Percentiles rank a stretch among this genome's conserved stretches.
Conservation (phyloP, 768 basidiomycete genomes). For the Suillus paluster region DNA sequence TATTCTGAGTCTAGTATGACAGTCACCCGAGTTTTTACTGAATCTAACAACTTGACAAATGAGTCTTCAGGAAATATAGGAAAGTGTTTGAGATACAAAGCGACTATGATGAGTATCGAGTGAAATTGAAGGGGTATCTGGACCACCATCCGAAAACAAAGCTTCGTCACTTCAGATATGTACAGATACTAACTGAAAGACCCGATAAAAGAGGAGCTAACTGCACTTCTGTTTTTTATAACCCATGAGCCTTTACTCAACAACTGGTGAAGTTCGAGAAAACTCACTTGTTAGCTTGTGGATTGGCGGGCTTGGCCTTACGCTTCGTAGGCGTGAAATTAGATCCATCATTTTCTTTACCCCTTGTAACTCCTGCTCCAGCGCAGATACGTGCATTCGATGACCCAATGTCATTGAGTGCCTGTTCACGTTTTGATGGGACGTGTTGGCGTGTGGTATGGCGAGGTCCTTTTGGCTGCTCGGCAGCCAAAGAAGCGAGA, state of each 20-base stretch:
- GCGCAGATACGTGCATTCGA: too few species aligned
- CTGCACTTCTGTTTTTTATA: background rate
- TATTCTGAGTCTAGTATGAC: too few species aligned
- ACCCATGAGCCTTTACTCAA: background rate
- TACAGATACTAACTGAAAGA: background rate
- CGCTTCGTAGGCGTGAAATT: background rate
- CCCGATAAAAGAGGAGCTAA: background rate
- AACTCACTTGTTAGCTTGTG: background rate
- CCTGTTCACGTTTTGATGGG: too few species aligned
- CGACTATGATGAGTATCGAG: background rate
- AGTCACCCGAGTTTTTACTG: too few species aligned
- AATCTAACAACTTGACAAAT: too few species aligned
- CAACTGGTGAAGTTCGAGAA: background rate
- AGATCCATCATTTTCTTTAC: background rate
- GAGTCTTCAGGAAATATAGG: too few species aligned
- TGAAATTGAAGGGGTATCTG: background rate
- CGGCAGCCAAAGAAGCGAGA: too few species aligned
- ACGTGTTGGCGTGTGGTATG: too few species aligned
- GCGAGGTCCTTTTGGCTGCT: too few species aligned
- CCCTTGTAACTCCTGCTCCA: too few species aligned
- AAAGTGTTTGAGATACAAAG: background rate
- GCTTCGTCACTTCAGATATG: background rate
- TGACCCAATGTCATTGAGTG: too few species aligned
- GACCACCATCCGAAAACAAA: background rate
- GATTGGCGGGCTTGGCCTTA: background rate